Conservation (phyloP, 2,329 filamentous ascomycete species). For the Didymella pomorum region DNA sequence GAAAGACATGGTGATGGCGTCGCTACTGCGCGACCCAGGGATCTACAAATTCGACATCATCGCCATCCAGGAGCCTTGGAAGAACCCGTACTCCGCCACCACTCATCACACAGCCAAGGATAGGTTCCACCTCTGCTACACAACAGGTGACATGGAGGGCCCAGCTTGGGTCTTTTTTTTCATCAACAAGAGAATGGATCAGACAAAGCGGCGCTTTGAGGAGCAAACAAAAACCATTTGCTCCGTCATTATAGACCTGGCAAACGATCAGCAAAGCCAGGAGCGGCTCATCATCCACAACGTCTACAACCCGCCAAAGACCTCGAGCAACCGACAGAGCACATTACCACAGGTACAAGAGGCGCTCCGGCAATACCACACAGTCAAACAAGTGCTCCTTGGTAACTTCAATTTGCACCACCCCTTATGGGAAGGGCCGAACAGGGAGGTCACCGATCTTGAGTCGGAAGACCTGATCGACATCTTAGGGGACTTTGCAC, state of each 20-base stretch:
- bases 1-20: conserved; percentile 33
- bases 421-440: background rate
- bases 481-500: background rate
- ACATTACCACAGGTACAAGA: background rate
- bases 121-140: too few relatives aligned
- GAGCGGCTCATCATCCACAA: background rate
- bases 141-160: conserved; percentile 13
- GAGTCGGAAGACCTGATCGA: background rate
- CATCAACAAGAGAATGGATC: conserved; percentile 33
- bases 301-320: conserved; percentile 1
- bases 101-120: conserved; percentile 34
- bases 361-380: background rate
- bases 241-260: too few relatives aligned
- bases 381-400: background rate
- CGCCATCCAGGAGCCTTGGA: conserved; percentile 24
- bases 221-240: too few relatives aligned
- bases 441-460: too few relatives aligned
- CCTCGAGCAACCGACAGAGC: background rate
- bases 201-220: conserved; percentile 22
- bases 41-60: conserved; percentile 33
- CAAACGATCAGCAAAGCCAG: conserved; percentile 15
- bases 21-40: conserved; percentile 30
- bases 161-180: conserved; percentile 35
- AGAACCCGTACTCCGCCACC: conserved; percentile 29
- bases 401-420: background rate